phyloP scores from a whole-genome alignment of 805 yeast species.

The Candida arabinofermentans region DNA sequence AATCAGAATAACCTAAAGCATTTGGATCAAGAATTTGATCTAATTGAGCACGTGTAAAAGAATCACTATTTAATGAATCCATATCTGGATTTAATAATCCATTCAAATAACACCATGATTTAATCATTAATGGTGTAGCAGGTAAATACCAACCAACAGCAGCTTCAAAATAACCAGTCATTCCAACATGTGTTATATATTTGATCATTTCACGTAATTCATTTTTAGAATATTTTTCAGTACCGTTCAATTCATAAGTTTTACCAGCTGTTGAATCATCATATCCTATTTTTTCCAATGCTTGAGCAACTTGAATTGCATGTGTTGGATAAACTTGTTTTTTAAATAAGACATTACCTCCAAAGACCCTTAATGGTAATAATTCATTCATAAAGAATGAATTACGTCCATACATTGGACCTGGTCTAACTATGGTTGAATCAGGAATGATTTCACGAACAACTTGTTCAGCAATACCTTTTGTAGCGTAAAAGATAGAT shows the following conservation, averaged over 20 bases:
- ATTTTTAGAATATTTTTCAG: conserved; percentile 54
- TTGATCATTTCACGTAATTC: conserved; percentile 71
- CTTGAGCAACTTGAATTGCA: conserved; percentile 72
- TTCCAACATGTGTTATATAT: conserved; percentile 35
- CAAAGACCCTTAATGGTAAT: conserved; percentile 50
- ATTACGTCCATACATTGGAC: conserved; percentile 73
- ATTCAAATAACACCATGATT: conserved; percentile 33
- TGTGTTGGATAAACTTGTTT: conserved; percentile 72
- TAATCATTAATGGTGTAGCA: conserved; percentile 36
- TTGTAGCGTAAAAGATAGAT: conserved; percentile 72
- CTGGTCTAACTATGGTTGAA: conserved; percentile 82
- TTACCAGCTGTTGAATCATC: conserved; percentile 80
- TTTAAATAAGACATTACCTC: conserved; percentile 64
- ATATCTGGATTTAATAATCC: conserved; percentile 41
- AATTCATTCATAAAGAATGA: conserved; percentile 63
- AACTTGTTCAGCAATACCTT: conserved; percentile 71
- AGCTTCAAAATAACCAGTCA: conserved; percentile 33
- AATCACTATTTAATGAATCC: conserved; percentile 55
- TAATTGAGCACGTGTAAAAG: conserved; percentile 66
- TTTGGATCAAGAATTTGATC: conserved; percentile 58
- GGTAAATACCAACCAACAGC: conserved; percentile 35
- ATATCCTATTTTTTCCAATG: conserved; percentile 71
- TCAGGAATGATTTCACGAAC: conserved; percentile 67
- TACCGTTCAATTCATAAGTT: conserved; percentile 70
- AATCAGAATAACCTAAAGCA: conserved; percentile 64